Conservation (phyloP, 805 yeast species). For the Candida ascalaphidarum region DNA sequence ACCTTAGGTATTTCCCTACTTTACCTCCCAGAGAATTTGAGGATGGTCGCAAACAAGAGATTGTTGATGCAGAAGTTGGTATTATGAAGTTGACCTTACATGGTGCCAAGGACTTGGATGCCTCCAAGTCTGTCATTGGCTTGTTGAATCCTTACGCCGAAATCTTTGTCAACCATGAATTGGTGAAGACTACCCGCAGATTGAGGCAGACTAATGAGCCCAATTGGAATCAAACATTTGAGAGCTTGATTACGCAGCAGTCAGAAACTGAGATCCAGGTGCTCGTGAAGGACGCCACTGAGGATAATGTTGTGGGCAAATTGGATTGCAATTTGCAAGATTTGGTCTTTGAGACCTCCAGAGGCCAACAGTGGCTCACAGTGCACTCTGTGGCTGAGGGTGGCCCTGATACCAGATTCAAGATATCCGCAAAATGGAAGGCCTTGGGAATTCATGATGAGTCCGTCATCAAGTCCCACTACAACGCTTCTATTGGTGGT, state of each 20-base stretch:
- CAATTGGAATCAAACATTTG: slow-evolving; percentile 56
- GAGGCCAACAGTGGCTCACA: slow-evolving; percentile 42
- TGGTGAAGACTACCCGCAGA: slow-evolving; percentile 50
- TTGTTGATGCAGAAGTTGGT: slow-evolving; percentile 64
- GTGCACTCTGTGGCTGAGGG: slow-evolving; percentile 33
- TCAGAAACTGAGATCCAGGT: slow-evolving; percentile 46
- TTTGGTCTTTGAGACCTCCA: slow-evolving; percentile 37
- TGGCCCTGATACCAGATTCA: slow-evolving; percentile 37
- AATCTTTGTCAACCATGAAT: slow-evolving; percentile 47
- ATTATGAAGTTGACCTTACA: slow-evolving; percentile 57
- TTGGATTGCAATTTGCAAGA: slow-evolving; percentile 48
- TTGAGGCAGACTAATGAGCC: slow-evolving; percentile 68
- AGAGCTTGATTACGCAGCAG: slow-evolving; percentile 54
- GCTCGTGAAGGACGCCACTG: slow-evolving; percentile 54
- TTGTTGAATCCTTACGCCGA: slow-evolving; percentile 63
- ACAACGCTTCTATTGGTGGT: slow-evolving; percentile 59
- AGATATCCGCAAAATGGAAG: slow-evolving; percentile 59
- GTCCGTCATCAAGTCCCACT: slow-evolving; percentile 37
- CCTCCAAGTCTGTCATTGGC: slow-evolving; percentile 41
- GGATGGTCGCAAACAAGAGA: slow-evolving; percentile 41
- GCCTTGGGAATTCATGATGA: slow-evolving; percentile 46
- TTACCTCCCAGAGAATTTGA: slow-evolving; percentile 34
- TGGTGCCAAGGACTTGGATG: slow-evolving; percentile 51
- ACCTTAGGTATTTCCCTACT: slow-evolving; percentile 43
- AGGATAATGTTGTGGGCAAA: slow-evolving; percentile 45